Conservation (phyloP, 2,329 filamentous ascomycete genomes). For the Fusarium subglutinans region DNA sequence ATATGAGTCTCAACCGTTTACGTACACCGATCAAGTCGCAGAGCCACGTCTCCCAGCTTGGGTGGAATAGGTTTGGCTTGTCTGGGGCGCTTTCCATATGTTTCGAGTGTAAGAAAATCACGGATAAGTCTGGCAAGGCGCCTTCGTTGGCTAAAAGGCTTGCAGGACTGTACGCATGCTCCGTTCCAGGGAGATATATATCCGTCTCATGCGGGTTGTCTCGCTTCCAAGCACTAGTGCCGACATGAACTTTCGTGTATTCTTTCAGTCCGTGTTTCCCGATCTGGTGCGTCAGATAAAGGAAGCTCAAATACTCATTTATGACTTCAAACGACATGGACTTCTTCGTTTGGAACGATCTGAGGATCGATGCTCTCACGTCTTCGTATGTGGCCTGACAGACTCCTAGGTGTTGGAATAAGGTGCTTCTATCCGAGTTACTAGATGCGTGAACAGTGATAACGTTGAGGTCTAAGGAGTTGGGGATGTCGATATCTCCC, state of each 20-base stretch:
- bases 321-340: rapidly evolving
- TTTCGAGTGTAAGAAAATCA: rapidly evolving
- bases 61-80: background rate
- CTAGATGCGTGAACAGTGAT: background rate
- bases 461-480: background rate
- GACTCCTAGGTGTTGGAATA: slow-evolving; percentile 14
- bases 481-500: background rate
- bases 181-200: rapidly evolving
- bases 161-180: background rate
- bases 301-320: background rate
- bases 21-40: background rate
- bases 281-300: background rate
- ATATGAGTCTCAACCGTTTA: background rate
- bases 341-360: background rate
- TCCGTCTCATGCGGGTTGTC: rapidly evolving
- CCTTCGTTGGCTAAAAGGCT: rapidly evolving
- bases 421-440: background rate
- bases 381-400: background rate
- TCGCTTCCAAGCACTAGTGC: rapidly evolving
- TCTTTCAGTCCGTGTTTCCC: background rate
- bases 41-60: background rate
- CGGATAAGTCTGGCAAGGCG: rapidly evolving
- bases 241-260: rapidly evolving
- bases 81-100: background rate
- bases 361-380: background rate